These are phyloP conservation scores for Pilatotrama ljubarskyi DNA, from an alignment of 768 basidiomycete genomes.

Conservation along the genomic window DNA sequence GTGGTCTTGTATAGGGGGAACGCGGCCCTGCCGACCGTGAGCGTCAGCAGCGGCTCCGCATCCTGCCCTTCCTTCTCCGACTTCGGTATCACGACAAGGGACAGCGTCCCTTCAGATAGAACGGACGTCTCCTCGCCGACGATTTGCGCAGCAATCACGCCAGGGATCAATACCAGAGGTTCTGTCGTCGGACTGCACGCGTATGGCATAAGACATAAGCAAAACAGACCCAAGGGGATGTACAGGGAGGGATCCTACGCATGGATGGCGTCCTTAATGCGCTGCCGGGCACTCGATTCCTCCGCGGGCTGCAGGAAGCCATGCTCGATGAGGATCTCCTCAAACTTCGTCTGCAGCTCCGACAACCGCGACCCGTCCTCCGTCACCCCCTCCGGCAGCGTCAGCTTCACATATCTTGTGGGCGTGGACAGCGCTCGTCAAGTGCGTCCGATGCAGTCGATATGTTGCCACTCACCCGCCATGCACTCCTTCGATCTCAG, in stretches of 20 bases:
- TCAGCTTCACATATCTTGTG: constrained; percentile 25
- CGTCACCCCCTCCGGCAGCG: constrained; percentile 19
- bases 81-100: constrained; percentile 16
- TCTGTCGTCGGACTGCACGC: neutral
- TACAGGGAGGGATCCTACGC: constrained; percentile 3
- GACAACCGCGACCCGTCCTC: constrained; percentile 16
- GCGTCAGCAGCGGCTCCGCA: constrained; percentile 15
- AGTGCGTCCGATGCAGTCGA: neutral
- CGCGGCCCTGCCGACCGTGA: constrained; percentile 19
- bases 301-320: constrained; percentile 26
- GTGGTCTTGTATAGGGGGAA: constrained; percentile 25
- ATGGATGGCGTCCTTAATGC: constrained; percentile 7
- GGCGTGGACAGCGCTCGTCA: too few relatives aligned
- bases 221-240: neutral
- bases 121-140: constrained; percentile 21
- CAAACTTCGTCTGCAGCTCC: constrained; percentile 26
- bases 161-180: constrained; percentile 20
- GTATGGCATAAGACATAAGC: neutral
- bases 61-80: neutral
- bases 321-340: constrained; percentile 27
- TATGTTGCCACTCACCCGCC: constrained; percentile 15
- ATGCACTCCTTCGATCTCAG: constrained; percentile 23
- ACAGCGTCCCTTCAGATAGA: constrained; percentile 24
- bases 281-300: constrained; percentile 22
- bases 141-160: constrained; percentile 21